Percentiles rank a stretch among this genome's conserved stretches.
Evolutionary conservation across 2,329 filamentous ascomycete species (phyloP).

Genomic region (Dothideomycetes sp.): DNA sequence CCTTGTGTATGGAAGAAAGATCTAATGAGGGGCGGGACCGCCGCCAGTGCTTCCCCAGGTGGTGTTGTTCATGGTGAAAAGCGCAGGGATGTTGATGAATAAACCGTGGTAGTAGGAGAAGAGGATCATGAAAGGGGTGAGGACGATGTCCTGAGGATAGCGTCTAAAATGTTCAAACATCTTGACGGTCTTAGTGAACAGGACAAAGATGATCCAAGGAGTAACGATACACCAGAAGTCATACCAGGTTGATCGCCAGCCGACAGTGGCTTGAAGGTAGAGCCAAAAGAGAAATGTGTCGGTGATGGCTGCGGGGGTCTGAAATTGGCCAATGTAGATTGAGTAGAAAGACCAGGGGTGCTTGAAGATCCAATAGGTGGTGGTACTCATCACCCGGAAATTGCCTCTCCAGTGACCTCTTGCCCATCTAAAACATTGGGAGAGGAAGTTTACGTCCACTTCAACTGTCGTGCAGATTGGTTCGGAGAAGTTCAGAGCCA

Average conservation of each 20-base stretch:
- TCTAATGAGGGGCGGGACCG: no score
- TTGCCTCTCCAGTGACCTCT: slow-evolving; percentile 50
- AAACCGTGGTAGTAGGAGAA: slow-evolving; percentile 48
- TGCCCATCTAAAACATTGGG: slow-evolving; percentile 46
- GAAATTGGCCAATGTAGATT: slow-evolving; percentile 42
- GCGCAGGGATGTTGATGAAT: slow-evolving; percentile 45
- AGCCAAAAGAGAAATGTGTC: slow-evolving; percentile 34
- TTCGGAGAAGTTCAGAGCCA: slow-evolving; percentile 45
- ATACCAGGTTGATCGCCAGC: background rate
- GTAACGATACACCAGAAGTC: slow-evolving; percentile 3
- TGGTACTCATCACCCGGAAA: slow-evolving; percentile 32
- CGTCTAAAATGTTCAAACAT: slow-evolving; percentile 40
- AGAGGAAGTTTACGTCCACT: slow-evolving; percentile 34
- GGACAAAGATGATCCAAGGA: slow-evolving; percentile 32
- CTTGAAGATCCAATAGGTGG: slow-evolving; percentile 19
- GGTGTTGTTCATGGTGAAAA: slow-evolving; percentile 33
- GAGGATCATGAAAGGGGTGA: slow-evolving; percentile 38
- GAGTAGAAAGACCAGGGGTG: slow-evolving; percentile 45
- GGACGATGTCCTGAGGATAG: slow-evolving; percentile 40
- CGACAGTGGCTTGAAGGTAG: background rate
- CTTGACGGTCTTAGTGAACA: slow-evolving; percentile 48
- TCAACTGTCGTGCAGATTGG: slow-evolving; percentile 45
- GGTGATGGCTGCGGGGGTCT: slow-evolving; percentile 46
- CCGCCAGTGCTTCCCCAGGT: no score
- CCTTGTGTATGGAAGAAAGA: no score